These are phyloP conservation scores for Pueraria montana DNA, from an alignment of 306 rosid species.

Conservation along the genomic window DNA sequence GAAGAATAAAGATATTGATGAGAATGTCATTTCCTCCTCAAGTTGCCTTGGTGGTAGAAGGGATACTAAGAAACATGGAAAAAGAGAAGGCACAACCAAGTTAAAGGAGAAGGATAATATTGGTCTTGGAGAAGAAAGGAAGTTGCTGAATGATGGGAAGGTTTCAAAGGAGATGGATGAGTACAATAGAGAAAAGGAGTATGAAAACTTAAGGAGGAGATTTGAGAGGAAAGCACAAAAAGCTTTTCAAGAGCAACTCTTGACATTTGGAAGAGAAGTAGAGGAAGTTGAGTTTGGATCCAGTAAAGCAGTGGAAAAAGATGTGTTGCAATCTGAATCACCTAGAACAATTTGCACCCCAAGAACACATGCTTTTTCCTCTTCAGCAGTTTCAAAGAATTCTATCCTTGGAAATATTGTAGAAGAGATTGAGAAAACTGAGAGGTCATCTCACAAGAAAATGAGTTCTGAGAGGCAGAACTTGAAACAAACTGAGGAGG, in stretches of 20 bases:
- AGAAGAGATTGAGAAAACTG: conserved; percentile 50
- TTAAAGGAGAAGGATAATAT: conserved; percentile 47
- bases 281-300: conserved; percentile 52
- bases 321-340: conserved; percentile 51
- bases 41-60: conserved; percentile 43
- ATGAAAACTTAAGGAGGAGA: conserved; percentile 56
- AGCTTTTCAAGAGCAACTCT: conserved; percentile 48
- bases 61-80: conserved; percentile 42
- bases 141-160: conserved; percentile 44
- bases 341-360: conserved; percentile 59
- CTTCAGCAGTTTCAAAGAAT: conserved; percentile 49
- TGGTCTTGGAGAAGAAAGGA: conserved; percentile 46
- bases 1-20: conserved; percentile 49
- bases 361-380: conserved; percentile 47
- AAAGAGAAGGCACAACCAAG: conserved; percentile 51
- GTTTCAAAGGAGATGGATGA: conserved; percentile 37
- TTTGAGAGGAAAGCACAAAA: conserved; percentile 56
- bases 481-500: conserved; percentile 58
- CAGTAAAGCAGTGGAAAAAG: conserved; percentile 45
- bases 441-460: conserved; percentile 30
- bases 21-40: conserved; percentile 47
- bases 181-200: conserved; percentile 51
- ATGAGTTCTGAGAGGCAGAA: conserved; percentile 47
- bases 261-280: conserved; percentile 52
- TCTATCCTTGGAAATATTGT: conserved; percentile 47